A percentile compares a stretch with the other conserved stretches of the same genome.
Evolutionary conservation across 2,329 filamentous ascomycete genomes (phyloP).

Genomic region (Metarhizium humberi): DNA sequence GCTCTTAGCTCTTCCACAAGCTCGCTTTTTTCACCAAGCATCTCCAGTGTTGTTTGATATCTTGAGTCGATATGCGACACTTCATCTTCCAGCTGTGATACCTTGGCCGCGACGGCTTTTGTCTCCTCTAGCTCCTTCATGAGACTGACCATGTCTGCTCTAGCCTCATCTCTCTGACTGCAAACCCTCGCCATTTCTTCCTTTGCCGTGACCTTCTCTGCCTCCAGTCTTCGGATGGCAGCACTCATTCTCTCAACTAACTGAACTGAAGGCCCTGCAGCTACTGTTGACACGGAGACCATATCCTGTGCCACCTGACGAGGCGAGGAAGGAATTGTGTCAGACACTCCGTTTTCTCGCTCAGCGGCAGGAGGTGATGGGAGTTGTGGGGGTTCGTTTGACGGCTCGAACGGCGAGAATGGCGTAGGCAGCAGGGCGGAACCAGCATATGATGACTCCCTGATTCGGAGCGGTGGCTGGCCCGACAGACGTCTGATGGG

Average conservation of each 20-base stretch:
- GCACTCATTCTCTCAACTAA: constrained; percentile 94
- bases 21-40: constrained; percentile 96
- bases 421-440: constrained; percentile 29
- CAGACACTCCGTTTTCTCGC: constrained; percentile 44
- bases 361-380: constrained; percentile 32
- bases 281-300: constrained; percentile 80
- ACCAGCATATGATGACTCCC: constrained; percentile 26
- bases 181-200: constrained; percentile 77
- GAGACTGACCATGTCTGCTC: constrained; percentile 80
- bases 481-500: constrained; percentile 39
- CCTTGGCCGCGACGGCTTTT: constrained; percentile 47
- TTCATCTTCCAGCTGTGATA: constrained; percentile 58
- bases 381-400: constrained; percentile 22
- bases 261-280: constrained; percentile 85
- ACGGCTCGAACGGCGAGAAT: constrained; percentile 38
- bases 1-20: constrained; percentile 80
- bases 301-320: constrained; percentile 72
- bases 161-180: constrained; percentile 81
- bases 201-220: constrained; percentile 78
- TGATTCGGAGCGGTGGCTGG: constrained; percentile 34
- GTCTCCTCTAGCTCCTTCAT: constrained; percentile 80
- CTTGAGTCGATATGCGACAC: constrained; percentile 61
- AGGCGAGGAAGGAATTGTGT: constrained; percentile 42
- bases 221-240: constrained; percentile 81
- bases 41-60: constrained; percentile 86